Conservation (phyloP, 1,284 basidiomycete genomes). For the Tremellales sp. region DNA sequence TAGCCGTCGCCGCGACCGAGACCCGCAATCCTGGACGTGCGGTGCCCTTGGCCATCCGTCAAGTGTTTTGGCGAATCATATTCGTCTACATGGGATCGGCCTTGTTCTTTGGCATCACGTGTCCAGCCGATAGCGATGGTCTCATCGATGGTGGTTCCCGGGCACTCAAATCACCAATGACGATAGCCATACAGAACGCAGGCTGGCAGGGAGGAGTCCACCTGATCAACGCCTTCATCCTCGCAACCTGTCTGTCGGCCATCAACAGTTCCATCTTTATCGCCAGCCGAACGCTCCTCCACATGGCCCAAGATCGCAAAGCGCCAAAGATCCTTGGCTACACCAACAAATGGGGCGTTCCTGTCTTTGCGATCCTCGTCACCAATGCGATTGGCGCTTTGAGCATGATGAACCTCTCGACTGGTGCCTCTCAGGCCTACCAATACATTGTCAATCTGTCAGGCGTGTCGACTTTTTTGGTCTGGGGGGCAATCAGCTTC, state of each 20-base stretch:
- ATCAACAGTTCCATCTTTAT: slow-evolving; percentile 46
- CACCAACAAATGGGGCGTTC: slow-evolving; percentile 47
- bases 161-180: slow-evolving; percentile 2
- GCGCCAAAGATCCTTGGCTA: slow-evolving; percentile 43
- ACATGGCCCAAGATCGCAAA: slow-evolving; percentile 37
- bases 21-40: slow-evolving; percentile 7
- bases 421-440: slow-evolving; percentile 33
- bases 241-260: slow-evolving; percentile 39
- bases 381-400: slow-evolving; percentile 45
- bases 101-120: slow-evolving; percentile 4
- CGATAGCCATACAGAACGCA: slow-evolving; percentile 5
- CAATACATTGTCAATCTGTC: slow-evolving; percentile 28
- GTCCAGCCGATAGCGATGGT: slow-evolving; percentile 3
- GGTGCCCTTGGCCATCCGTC: slow-evolving; percentile 14
- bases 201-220: slow-evolving; percentile 1
- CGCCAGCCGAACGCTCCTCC: slow-evolving; percentile 30
- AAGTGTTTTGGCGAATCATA: slow-evolving; percentile 15
- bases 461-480: slow-evolving; percentile 25
- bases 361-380: slow-evolving; percentile 41
- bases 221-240: slow-evolving; percentile 2
- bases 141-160: slow-evolving; percentile 1
- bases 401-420: slow-evolving; percentile 38
- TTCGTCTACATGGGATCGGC: slow-evolving; percentile 12
- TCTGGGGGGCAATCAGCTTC: slow-evolving; percentile 25
- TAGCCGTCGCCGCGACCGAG: slow-evolving; percentile 19